Evolutionary conservation across 2,329 filamentous ascomycete species (phyloP).

Genomic region (Blumeria graminis): DNA sequence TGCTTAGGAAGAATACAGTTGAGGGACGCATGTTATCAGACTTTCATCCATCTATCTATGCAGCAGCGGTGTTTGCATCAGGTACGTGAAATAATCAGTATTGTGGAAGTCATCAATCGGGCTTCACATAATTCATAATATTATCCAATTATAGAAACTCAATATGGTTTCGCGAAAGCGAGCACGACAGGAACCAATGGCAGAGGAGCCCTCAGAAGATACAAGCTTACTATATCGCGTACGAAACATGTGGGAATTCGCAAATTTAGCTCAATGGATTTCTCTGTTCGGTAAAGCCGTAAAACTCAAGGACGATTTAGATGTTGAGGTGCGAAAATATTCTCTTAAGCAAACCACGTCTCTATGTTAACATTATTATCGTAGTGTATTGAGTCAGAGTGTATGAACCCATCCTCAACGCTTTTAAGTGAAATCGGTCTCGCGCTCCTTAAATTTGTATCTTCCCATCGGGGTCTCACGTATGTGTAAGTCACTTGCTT

Average conservation of each 20-base stretch:
- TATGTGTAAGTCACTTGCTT: slow-evolving; percentile 23
- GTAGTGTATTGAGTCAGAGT: slow-evolving; percentile 74
- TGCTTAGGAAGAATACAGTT: no score
- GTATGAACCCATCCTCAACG: slow-evolving; percentile 53
- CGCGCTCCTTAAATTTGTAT: slow-evolving; percentile 72
- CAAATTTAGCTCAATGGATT: slow-evolving; percentile 82
- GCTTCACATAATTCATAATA: no score
- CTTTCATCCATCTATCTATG: no score
- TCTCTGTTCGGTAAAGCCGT: slow-evolving; percentile 71
- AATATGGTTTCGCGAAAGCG: slow-evolving; percentile 22
- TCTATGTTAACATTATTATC: not conserved
- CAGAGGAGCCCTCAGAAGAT: slow-evolving; percentile 12
- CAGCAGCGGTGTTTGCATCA: no score
- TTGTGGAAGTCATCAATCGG: no score
- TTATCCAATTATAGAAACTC: not conserved
- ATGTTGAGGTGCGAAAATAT: slow-evolving; percentile 49
- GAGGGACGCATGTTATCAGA: no score
- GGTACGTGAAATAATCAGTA: no score
- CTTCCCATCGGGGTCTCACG: slow-evolving; percentile 80
- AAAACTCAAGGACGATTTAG: slow-evolving; percentile 72
- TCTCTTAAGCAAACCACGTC: not conserved
- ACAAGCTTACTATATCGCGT: slow-evolving; percentile 34
- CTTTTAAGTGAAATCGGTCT: slow-evolving; percentile 63
- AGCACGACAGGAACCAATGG: slow-evolving; percentile 20
- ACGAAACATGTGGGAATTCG: slow-evolving; percentile 88